These are phyloP conservation scores for Magnusiomyces fungicola DNA, from an alignment of 1,139 yeast genomes.

Conservation along the genomic window DNA sequence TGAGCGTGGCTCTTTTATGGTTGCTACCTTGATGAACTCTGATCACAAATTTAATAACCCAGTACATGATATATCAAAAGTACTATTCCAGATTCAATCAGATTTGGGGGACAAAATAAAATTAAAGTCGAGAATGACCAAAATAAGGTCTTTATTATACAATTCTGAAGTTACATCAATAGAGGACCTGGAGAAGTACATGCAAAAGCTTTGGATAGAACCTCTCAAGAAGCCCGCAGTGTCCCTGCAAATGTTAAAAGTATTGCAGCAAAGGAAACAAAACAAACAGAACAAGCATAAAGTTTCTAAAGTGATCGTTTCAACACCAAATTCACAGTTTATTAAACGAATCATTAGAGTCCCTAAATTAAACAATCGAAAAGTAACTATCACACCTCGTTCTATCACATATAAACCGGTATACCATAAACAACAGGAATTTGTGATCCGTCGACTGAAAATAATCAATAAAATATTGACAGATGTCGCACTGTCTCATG, in stretches of 20 bases:
- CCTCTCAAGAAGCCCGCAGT: constrained; percentile 1
- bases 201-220: constrained; percentile 2
- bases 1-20: not conserved
- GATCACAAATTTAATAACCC: not conserved
- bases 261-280: not conserved
- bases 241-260: not conserved
- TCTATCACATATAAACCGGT: constrained; percentile 1
- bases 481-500: not conserved
- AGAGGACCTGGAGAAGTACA: not conserved
- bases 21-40: not conserved
- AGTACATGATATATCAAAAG: not conserved
- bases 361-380: not conserved
- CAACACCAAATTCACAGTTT: not conserved
- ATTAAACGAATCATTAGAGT: not conserved
- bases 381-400: not conserved
- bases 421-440: not conserved
- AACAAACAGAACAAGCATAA: not conserved
- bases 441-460: not conserved
- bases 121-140: not conserved
- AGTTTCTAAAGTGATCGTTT: no score
- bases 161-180: not conserved
- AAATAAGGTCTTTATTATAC: not conserved
- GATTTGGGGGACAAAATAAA: not conserved
- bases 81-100: not conserved
- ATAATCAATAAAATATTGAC: not conserved